Evolutionary conservation across 2,329 filamentous ascomycete species (phyloP).

Genomic region (Akanthomyces muscarius): DNA sequence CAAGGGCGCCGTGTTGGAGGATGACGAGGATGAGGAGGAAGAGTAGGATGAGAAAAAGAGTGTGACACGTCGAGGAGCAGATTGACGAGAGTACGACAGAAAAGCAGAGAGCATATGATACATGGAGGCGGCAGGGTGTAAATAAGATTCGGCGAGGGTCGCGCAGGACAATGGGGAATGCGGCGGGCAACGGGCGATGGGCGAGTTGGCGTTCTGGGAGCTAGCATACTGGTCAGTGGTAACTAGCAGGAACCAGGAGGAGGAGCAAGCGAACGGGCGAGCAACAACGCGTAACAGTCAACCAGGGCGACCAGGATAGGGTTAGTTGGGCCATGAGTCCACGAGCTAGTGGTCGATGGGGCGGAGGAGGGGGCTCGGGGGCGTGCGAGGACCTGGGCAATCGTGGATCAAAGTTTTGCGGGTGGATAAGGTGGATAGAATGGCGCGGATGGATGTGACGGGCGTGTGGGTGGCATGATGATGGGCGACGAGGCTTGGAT

Average conservation of each 20-base stretch:
- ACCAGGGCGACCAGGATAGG: constrained; percentile 3
- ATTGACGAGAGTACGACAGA: neutral
- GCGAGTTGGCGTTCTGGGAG: neutral
- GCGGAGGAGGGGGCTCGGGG: neutral
- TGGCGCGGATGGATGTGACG: neutral
- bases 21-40: neutral
- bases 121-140: constrained; percentile 6
- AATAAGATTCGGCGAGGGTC: constrained; percentile 9
- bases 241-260: too few species aligned
- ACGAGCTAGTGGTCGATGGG: constrained; percentile 1
- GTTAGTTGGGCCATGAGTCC: neutral
- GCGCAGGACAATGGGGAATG: constrained; percentile 5
- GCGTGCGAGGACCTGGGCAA: constrained; percentile 5
- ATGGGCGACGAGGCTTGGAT: neutral
- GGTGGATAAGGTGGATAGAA: constrained; percentile 7
- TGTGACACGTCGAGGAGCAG: neutral
- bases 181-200: neutral
- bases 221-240: neutral
- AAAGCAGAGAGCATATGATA: neutral
- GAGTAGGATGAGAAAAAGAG: neutral
- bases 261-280: neutral
- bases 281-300: neutral
- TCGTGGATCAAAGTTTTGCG: constrained; percentile 14
- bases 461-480: neutral
- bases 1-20: neutral